Evolutionary conservation across 768 basidiomycete genomes (phyloP), one percentile per base, ranked within the genome.

Genomic region (Kwoniella dejecticola): DNA sequence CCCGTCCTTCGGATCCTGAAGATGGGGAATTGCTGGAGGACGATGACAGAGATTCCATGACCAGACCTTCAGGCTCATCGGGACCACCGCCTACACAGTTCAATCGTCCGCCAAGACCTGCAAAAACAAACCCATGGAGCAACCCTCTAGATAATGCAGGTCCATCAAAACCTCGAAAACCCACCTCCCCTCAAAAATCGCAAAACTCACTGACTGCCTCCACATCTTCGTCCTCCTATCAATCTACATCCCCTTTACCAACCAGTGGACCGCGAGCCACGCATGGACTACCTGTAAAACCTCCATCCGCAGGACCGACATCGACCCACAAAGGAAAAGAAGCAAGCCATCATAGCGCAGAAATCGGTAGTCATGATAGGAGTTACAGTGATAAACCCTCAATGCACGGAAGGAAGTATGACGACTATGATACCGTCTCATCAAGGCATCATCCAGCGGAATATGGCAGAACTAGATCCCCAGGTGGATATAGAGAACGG

Each of bases 1-100:
- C 10, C 6, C 41, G 48, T 31, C n/a, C 24, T 2, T 33, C 24
- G 12, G 60, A 62, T 19, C 60, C 60, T 36, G 60, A 62, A 48
- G 60, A 62, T 33, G 60, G 60, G 23, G 60, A 62, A 40, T 36
- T 62, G 17, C 7, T 36, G 24, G 60, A 62, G 47, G 60, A 55
- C 12, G 47, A 58, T 10, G 24, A n/a, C 19, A 13, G 6, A 11
- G 7, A 7, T 36, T 15, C 15, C 33, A 36, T 36, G n/a, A n/a
- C 26, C 50, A 47, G 15, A 21, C 11, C 26, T 3, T 29, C 52
- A 36, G 13, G 7, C 31, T 23, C 46, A 19, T 48, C 60, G 15
- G 17, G 26, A 23, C 27, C 36, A 3, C 45, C 56, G 19, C 56
- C 56, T 38, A 27, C 45, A 21, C 29, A 46, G 30, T 15, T 57